phyloP scores from a whole-genome alignment of 2,329 filamentous ascomycete species.

The Sodiomyces alkalinus region DNA sequence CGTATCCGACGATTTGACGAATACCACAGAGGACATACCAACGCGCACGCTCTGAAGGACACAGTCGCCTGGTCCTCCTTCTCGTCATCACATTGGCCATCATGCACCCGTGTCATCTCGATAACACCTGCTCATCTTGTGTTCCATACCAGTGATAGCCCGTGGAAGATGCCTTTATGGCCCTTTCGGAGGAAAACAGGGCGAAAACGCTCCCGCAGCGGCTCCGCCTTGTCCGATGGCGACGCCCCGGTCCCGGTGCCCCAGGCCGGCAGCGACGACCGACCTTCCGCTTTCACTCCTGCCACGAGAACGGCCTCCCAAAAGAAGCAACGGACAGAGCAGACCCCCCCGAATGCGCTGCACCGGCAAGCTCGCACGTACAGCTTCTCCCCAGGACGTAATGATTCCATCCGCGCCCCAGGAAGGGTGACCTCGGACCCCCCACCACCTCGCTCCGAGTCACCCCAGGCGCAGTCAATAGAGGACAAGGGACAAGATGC shows the following conservation, averaged over 20 bases:
- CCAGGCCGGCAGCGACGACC: no score
- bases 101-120: no score
- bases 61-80: no score
- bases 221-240: constrained; percentile 36
- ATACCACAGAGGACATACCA: no score
- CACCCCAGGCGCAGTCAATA: constrained; percentile 1
- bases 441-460: not conserved
- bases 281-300: no score
- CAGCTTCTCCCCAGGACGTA: constrained; percentile 46
- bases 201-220: constrained; percentile 39
- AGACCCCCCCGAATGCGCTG: constrained; percentile 26
- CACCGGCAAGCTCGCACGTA: constrained; percentile 35
- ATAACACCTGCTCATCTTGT: no score
- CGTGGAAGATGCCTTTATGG: constrained; percentile 59
- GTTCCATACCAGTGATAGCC: no score
- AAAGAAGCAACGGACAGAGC: constrained; percentile 28
- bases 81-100: no score
- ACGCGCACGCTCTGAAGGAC: no score
- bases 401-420: constrained; percentile 34
- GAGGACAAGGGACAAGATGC: constrained; percentile 1
- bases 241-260: constrained; percentile 12
- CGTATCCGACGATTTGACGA: no score
- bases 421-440: constrained; percentile 1
- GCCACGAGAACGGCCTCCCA: constrained; percentile 9
- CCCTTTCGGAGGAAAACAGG: constrained; percentile 64